Evolutionary conservation across 2,329 filamentous ascomycete genomes (phyloP).

Genomic region (Trichothecium roseum): DNA sequence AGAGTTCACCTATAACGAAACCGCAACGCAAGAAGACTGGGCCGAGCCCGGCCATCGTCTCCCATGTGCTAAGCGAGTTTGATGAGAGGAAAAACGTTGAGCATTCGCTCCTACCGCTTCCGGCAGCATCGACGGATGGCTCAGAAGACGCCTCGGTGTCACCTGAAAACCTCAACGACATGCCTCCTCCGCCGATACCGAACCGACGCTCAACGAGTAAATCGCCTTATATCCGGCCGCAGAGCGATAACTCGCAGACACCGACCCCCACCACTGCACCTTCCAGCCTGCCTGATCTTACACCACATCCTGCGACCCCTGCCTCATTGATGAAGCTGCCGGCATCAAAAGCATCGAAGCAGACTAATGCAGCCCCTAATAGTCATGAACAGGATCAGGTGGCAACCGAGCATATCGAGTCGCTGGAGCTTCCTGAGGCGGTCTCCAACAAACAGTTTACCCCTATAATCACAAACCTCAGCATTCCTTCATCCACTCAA

Average conservation of each 20-base stretch:
- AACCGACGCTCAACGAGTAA: constrained; percentile 52
- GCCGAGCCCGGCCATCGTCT: constrained; percentile 44
- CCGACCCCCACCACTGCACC: constrained; percentile 6
- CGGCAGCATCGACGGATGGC: constrained; percentile 33
- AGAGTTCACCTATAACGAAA: constrained; percentile 65
- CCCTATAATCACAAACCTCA: background rate
- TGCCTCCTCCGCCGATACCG: constrained; percentile 59
- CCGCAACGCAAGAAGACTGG: constrained; percentile 44
- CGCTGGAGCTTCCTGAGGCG: constrained; percentile 64
- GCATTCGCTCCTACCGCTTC: background rate
- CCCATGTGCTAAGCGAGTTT: constrained; percentile 44
- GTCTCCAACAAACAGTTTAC: constrained; percentile 18
- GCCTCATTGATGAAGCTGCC: constrained; percentile 77
- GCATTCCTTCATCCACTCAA: too few species aligned
- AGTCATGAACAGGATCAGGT: constrained; percentile 28
- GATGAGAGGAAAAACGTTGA: constrained; percentile 23
- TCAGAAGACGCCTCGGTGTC: constrained; percentile 56
- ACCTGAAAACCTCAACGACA: constrained; percentile 52
- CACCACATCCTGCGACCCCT: constrained; percentile 63
- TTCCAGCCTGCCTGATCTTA: constrained; percentile 5
- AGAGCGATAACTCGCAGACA: constrained; percentile 24
- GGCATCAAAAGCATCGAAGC: constrained; percentile 40
- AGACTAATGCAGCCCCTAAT: constrained; percentile 12
- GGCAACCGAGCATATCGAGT: constrained; percentile 44
- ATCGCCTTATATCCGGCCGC: constrained; percentile 56